Evolutionary conservation across 495 filamentous ascomycete species (phyloP), one percentile per base, ranked within the genome.

Genomic region (Achaetomiella virescens): DNA sequence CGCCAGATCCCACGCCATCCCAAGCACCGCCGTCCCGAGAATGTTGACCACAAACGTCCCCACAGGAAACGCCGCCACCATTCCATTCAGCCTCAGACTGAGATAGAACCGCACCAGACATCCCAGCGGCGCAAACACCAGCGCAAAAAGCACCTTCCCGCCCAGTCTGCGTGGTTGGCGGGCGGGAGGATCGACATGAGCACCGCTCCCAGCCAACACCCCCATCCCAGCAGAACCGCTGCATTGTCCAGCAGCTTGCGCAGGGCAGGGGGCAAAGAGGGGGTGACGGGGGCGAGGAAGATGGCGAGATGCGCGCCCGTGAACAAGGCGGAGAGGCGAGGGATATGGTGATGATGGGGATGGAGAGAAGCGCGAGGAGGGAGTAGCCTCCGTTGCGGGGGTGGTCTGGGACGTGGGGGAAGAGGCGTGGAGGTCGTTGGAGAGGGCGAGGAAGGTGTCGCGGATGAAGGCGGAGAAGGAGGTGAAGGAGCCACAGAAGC

Each of bases 401-500:
- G 20, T 52, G 24, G 6, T n/a, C n/a, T n/a, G 63, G 54, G 0
- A 61, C 58, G 18, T 56, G 64, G 35, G 62, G 67, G 49, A 11
- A 15, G 42, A 14, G 25, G 59, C 17, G 37, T 57, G 40, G 11
- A 90, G 72, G 49, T 83, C 79, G 64, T 96, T 95, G 7, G 88
- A 84, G 12, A 97, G 68, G 0, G 89, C 85, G n/a, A 95, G 77
- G 69, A 95, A 96, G 45, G 78, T 70, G 63, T 95, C 92, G 4
- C 91, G 83, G 38, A 91, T 85, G 66, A 96, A 96, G 12, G 88
- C 84, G 0, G 91, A 96, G 71, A 97, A 97, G 36, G 86, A 90
- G 3, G 93, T 97, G 49, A 93, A 85, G 61, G 84, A 90, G 52
- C 93, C 93, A 69, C 93, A 97, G 73, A 95, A 97, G 12, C 93